phyloP scores from a whole-genome alignment of 345 rosid genomes.

The Pugionium dolabratum region DNA sequence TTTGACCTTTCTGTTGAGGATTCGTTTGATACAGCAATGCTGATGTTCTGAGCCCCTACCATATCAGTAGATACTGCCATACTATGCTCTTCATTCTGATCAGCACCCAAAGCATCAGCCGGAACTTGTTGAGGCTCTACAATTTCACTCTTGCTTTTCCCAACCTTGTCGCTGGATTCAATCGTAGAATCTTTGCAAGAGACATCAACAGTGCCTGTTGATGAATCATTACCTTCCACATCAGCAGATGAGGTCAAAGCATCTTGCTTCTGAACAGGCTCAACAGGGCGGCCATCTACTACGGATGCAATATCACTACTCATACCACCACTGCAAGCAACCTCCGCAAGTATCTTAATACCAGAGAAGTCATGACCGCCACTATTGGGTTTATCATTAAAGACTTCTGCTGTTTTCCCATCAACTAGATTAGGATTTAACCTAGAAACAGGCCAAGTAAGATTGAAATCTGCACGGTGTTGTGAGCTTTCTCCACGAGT shows the following conservation, averaged over 20 bases:
- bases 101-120: conserved; percentile 5
- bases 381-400: conserved; percentile 31
- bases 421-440: conserved; percentile 20
- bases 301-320: conserved; percentile 30
- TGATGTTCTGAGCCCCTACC: neutral
- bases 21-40: conserved; percentile 32
- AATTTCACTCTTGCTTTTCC: conserved; percentile 15
- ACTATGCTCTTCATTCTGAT: conserved; percentile 7
- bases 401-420: conserved; percentile 20
- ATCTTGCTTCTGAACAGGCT: conserved; percentile 12
- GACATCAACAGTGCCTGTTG: conserved; percentile 25
- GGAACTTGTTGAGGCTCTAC: neutral
- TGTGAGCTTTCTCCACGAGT: conserved; percentile 33
- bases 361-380: conserved; percentile 59
- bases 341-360: conserved; percentile 64
- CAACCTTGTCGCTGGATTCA: conserved; percentile 24
- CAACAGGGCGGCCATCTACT: conserved; percentile 25
- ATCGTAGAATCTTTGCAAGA: conserved; percentile 26
- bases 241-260: conserved; percentile 3
- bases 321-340: conserved; percentile 49
- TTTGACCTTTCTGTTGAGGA: conserved; percentile 30
- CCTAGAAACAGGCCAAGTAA: conserved; percentile 18
- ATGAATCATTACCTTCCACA: conserved; percentile 31
- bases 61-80: conserved; percentile 9
- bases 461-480: conserved; percentile 16